phyloP scores from a whole-genome alignment of 192 early-diverging fungal species.

The Coemansia reversa region DNA sequence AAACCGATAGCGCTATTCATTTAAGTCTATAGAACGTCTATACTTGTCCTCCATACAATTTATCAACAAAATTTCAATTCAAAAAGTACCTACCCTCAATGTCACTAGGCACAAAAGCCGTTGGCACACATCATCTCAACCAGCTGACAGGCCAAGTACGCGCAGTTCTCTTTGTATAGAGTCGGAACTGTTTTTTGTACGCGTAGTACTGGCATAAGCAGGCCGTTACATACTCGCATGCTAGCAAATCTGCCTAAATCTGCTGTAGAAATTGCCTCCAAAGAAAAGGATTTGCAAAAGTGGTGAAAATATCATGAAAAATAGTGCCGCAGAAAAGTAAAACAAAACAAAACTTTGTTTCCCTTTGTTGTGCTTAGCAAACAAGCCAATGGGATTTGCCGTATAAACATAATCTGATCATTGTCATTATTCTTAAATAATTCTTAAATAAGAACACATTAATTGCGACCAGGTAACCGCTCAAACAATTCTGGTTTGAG shows the following conservation, averaged over 20 bases:
- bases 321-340: not conserved
- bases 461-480: no score
- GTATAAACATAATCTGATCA: no score
- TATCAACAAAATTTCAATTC: not conserved
- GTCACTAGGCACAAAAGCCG: not conserved
- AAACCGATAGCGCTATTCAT: not conserved
- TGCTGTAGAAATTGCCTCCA: not conserved
- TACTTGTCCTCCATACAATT: not conserved
- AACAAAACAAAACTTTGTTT: not conserved
- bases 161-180: not conserved
- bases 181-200: not conserved
- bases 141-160: not conserved
- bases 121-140: not conserved
- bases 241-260: not conserved
- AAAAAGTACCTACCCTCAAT: not conserved
- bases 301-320: not conserved
- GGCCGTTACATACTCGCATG: not conserved
- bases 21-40: not conserved
- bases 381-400: not conserved
- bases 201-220: not conserved
- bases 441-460: no score
- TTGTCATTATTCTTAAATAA: no score
- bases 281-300: no score
- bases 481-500: no score
- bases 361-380: not conserved